Conservation (phyloP, 2,329 filamentous ascomycete genomes). For the Penicillium occitanis region DNA sequence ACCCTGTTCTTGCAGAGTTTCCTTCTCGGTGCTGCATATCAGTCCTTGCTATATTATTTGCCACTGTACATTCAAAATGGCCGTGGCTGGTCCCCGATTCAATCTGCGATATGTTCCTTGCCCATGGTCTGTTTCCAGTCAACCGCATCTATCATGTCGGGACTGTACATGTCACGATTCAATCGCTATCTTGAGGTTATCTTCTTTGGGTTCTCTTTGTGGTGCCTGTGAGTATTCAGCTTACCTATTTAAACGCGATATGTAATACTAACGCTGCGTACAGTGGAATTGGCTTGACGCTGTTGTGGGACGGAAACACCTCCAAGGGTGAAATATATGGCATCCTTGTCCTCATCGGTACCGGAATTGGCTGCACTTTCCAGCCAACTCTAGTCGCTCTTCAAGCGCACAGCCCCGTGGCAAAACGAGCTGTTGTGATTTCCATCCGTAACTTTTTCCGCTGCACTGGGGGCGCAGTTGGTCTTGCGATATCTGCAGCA, state of each 20-base stretch:
- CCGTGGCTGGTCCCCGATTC: conserved; percentile 45
- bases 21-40: conserved; percentile 61
- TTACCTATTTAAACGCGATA: background rate
- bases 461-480: conserved; percentile 58
- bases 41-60: conserved; percentile 60
- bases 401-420: conserved; percentile 58
- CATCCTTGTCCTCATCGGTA: conserved; percentile 53
- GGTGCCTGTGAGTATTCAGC: conserved; percentile 44
- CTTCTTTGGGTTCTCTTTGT: conserved; percentile 48
- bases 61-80: conserved; percentile 64
- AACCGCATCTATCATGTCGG: conserved; percentile 43
- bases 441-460: conserved; percentile 64
- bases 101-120: conserved; percentile 54
- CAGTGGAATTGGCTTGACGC: conserved; percentile 53
- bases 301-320: conserved; percentile 51
- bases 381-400: conserved; percentile 58
- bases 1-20: conserved; percentile 60
- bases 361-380: conserved; percentile 56
- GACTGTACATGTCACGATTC: conserved; percentile 58
- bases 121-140: conserved; percentile 53
- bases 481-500: conserved; percentile 59
- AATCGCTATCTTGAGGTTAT: conserved; percentile 62
- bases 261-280: background rate
- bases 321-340: conserved; percentile 51
- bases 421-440: conserved; percentile 62